Conservation (phyloP, 208 protist species). For the Acanthamoeba royreba region DNA sequence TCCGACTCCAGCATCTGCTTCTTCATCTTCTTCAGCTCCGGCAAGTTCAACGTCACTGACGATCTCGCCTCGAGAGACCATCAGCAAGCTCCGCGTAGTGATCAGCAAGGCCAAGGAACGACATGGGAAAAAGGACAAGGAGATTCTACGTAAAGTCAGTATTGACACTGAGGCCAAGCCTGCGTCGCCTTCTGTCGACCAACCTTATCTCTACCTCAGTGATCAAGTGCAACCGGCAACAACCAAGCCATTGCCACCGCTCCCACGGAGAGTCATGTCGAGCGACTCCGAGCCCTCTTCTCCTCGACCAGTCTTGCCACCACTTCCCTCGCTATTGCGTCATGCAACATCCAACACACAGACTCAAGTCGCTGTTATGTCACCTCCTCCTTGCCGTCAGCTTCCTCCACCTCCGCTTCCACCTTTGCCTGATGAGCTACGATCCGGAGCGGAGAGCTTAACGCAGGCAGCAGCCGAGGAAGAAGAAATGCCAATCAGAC, state of each 20-base stretch:
- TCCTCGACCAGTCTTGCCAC: background rate
- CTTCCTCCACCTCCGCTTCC: too few relatives aligned
- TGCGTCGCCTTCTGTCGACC: background rate
- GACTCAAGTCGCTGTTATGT: too few relatives aligned
- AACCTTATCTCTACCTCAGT: too few relatives aligned
- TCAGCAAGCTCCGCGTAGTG: background rate
- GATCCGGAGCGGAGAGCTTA: background rate
- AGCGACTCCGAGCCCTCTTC: background rate
- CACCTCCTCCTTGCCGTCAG: too few relatives aligned
- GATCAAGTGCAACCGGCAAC: background rate
- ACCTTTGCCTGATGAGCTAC: too few relatives aligned
- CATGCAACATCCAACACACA: too few relatives aligned
- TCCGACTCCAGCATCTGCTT: background rate
- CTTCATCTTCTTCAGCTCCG: background rate
- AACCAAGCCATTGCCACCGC: background rate
- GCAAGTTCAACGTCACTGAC: background rate
- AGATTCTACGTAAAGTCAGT: background rate
- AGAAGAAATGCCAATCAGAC: background rate
- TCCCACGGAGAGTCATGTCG: background rate
- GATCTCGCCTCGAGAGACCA: background rate
- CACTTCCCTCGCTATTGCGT: background rate
- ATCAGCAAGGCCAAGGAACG: background rate
- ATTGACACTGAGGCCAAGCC: background rate
- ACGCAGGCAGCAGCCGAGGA: background rate
- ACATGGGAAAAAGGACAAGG: background rate